These are phyloP conservation scores for Calonectria pseudoturangicola DNA, from an alignment of 2,329 filamentous ascomycete species.

Conservation along the genomic window DNA sequence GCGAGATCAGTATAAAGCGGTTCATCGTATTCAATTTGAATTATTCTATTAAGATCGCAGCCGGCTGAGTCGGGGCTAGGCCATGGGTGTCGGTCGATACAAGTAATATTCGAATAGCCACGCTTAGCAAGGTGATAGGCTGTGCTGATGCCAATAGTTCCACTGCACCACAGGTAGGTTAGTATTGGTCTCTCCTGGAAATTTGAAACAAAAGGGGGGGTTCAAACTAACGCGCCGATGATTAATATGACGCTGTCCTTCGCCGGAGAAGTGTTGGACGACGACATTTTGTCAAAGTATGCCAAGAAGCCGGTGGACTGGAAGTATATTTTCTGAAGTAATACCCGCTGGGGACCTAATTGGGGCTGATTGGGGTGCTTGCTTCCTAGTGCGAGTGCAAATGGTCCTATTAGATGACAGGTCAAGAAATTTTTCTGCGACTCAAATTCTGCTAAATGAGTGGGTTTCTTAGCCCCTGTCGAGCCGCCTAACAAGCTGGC, in stretches of 20 bases:
- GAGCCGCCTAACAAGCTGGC: background rate
- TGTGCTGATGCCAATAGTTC: conserved; percentile 39
- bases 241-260: conserved; percentile 36
- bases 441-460: background rate
- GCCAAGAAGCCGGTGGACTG: background rate
- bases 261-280: background rate
- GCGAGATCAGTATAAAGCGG: conserved; percentile 34
- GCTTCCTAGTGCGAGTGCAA: background rate
- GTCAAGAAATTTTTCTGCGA: conserved; percentile 15
- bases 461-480: background rate
- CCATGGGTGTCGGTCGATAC: conserved; percentile 44
- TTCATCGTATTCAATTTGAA: conserved; percentile 38
- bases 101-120: conserved; percentile 45
- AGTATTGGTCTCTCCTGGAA: no score
- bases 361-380: background rate
- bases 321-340: background rate
- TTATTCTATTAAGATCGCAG: conserved; percentile 44
- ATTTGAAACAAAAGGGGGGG: background rate
- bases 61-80: conserved; percentile 47
- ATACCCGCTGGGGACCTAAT: background rate
- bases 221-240: conserved; percentile 34
- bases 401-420: conserved; percentile 9
- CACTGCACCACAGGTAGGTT: conserved; percentile 5
- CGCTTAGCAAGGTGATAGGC: conserved; percentile 39
- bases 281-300: background rate